Percentiles rank a stretch among this genome's conserved stretches.
These are phyloP conservation scores for Farysia itapuensis DNA, from an alignment of 1,284 basidiomycete species.

Conservation along the genomic window DNA sequence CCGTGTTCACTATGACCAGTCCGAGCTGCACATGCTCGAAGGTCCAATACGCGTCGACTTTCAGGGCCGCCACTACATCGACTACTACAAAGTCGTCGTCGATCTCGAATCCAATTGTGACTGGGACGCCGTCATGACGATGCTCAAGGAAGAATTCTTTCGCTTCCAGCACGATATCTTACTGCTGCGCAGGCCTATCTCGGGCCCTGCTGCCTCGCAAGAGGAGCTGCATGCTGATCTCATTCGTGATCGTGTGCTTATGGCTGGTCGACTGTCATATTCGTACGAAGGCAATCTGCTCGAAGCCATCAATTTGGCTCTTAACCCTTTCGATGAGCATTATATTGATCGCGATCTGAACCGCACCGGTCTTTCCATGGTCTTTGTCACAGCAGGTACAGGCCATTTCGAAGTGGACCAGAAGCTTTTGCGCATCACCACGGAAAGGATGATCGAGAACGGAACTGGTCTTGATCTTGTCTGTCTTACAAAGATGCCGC, in stretches of 20 bases:
- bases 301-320: conserved; percentile 87
- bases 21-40: conserved; percentile 52
- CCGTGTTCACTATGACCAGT: conserved; percentile 82
- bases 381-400: conserved; percentile 89
- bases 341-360: conserved; percentile 94
- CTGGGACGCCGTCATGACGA: conserved; percentile 82
- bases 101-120: conserved; percentile 85
- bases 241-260: conserved; percentile 43
- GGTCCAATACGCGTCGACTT: conserved; percentile 70
- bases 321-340: conserved; percentile 91
- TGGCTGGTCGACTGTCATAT: conserved; percentile 71
- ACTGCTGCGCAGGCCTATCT: conserved; percentile 42
- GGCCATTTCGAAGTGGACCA: conserved; percentile 93
- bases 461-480: conserved; percentile 88
- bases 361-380: conserved; percentile 82
- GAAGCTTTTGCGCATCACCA: conserved; percentile 83
- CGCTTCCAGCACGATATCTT: conserved; percentile 59
- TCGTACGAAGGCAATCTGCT: conserved; percentile 94
- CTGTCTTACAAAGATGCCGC: conserved; percentile 84
- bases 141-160: conserved; percentile 72
- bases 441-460: conserved; percentile 92
- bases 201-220: conserved; percentile 39
- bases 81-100: conserved; percentile 80
- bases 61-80: conserved; percentile 83
- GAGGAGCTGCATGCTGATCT: conserved; percentile 45